Base-by-base conservation (phyloP, 1,284 basidiomycete genomes). In the Ceratobasidium sp. region DNA sequence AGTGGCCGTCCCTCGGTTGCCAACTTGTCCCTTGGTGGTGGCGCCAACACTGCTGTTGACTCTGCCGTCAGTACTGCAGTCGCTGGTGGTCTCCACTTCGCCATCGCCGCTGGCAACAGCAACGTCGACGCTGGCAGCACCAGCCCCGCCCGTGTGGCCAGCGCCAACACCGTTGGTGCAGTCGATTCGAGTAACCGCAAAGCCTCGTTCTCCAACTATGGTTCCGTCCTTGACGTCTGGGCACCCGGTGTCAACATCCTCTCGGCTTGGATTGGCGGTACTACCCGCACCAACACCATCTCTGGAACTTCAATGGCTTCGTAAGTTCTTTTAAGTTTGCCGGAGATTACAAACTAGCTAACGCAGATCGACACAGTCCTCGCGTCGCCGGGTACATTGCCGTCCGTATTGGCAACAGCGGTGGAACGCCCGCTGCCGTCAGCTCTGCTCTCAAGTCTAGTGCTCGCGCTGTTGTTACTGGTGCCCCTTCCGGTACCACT, bases 121-220 rank as follows among this genome's bases (percentile, higher is more conserved):
- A 84, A 85, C 79, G 80, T 80, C 75, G 82, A 83, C 73, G 82
- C 82, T 27, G 77, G 74, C 73, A 75, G 12, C 32, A 45, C 35
- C 20, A 67, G 55, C n/a, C 74, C 73, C 6, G 73, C 72, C 15
- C 93, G 93, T 64, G 93, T 93, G 29, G 83, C 84, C 12, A 83
- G 91, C 15, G 90, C 93, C 15, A 84, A 96, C 73, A 96, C 94
- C 55, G 93, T 96, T 67, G 94, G 90, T 72, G 93, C 93, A 25
- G 91, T 91, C 2, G 91, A 90, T 31, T 82, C 93, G 38, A 82
- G 78, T 60, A 94, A 97, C 76, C 87, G 90, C 71, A 88, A 92
- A 69, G 94, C 94, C 32, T 94, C 93, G 83, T 96, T 96, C 83
- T 91, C 89, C 75, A 93, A 93, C 82, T 83, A 82, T 73, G 91